A percentile compares a stretch with the other conserved stretches of the same genome.
Conservation (phyloP, 106 monocot species). For the Dendrobium catenatum region DNA sequence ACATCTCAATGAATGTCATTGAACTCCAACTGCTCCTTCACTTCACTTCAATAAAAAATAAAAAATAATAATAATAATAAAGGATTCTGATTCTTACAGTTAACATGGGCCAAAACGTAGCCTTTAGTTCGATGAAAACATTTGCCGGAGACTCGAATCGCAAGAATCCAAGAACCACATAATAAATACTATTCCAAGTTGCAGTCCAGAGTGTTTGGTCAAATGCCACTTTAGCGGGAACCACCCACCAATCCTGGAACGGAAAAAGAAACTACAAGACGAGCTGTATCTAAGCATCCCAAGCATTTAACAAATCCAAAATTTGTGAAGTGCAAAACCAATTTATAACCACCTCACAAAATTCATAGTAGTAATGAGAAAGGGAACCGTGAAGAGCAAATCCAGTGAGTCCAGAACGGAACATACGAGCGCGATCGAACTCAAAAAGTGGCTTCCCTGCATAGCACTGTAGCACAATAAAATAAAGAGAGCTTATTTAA, state of each 20-base stretch:
- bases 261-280: constrained; percentile 71
- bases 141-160: constrained; percentile 68
- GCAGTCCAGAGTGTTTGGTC: constrained; percentile 94
- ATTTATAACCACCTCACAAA: constrained; percentile 63
- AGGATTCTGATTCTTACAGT: constrained; percentile 53
- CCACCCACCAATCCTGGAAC: constrained; percentile 89
- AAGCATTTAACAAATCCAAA: background rate
- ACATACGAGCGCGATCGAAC: constrained; percentile 77
- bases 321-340: background rate
- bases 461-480: constrained; percentile 59
- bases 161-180: constrained; percentile 60
- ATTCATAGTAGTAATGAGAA: constrained; percentile 90
- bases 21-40: too few relatives aligned
- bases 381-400: constrained; percentile 93
- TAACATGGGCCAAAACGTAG: constrained; percentile 87
- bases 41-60: too few relatives aligned
- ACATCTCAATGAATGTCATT: too few relatives aligned
- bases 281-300: constrained; percentile 2
- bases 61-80: background rate
- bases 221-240: constrained; percentile 78
- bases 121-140: constrained; percentile 56
- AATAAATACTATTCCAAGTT: constrained; percentile 91
- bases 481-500: background rate
- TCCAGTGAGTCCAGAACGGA: constrained; percentile 85
- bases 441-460: constrained; percentile 96